phyloP scores from a whole-genome alignment of 257 asterid genomes.

The Eustoma russellianum region DNA sequence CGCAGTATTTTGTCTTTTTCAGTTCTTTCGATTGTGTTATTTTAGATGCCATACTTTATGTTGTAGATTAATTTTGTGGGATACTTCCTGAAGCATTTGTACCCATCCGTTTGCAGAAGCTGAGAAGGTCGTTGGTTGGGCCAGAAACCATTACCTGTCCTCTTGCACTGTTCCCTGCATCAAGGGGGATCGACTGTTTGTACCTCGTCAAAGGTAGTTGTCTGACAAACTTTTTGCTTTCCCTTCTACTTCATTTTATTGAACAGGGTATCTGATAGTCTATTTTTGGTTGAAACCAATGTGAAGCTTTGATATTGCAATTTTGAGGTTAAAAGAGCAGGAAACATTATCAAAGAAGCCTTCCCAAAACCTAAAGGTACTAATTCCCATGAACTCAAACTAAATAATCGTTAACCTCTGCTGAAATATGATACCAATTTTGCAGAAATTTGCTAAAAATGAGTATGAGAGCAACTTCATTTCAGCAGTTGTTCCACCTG shows the following conservation, averaged over 20 bases:
- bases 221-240: constrained; percentile 1
- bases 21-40: too few relatives aligned
- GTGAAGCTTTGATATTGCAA: constrained; percentile 75
- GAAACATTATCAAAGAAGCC: constrained; percentile 71
- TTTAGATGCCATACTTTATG: too few relatives aligned
- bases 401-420: constrained; percentile 6
- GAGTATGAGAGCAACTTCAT: constrained; percentile 94
- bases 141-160: constrained; percentile 81
- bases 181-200: constrained; percentile 59
- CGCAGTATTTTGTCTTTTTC: too few relatives aligned
- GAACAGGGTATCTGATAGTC: constrained; percentile 14
- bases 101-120: constrained; percentile 51
- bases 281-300: constrained; percentile 5
- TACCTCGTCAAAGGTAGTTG: constrained; percentile 81
- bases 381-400: constrained; percentile 9
- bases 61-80: too few relatives aligned
- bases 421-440: constrained; percentile 12
- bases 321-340: constrained; percentile 76
- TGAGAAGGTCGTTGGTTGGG: constrained; percentile 93
- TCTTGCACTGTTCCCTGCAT: constrained; percentile 59
- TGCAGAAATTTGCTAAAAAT: constrained; percentile 92
- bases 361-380: constrained; percentile 78
- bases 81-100: constrained; percentile 5
- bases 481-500: constrained; percentile 95
- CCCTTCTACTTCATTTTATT: constrained; percentile 6